phyloP scores from a whole-genome alignment of 306 rosid species.

The Cercis canadensis region DNA sequence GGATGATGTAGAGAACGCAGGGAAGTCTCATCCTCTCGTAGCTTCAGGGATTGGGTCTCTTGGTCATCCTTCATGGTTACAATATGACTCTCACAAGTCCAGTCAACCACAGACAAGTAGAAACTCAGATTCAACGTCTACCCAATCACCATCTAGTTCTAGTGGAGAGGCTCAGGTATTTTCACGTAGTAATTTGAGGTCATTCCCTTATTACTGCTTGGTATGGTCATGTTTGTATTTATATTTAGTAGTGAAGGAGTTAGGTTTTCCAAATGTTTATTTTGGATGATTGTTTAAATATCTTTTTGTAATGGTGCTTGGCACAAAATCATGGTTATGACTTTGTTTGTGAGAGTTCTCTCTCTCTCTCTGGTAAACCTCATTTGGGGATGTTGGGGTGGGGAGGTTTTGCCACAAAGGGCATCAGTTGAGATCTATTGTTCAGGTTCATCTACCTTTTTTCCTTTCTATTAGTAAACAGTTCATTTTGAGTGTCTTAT shows the following conservation, averaged over 20 bases:
- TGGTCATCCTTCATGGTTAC: conserved; percentile 49
- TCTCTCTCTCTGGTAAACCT: too few species aligned
- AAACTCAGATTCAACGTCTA: conserved; percentile 70
- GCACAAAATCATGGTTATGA: too few species aligned
- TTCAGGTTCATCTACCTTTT: conserved; percentile 30
- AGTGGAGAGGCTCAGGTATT: conserved; percentile 81
- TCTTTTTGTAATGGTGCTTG: too few species aligned
- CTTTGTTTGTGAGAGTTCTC: too few species aligned
- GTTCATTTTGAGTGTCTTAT: too few species aligned
- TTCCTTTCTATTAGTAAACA: too few species aligned
- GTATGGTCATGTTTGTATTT: too few species aligned
- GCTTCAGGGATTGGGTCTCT: conserved; percentile 44
- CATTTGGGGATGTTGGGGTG: too few species aligned
- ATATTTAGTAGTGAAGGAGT: too few species aligned
- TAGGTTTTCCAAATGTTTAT: too few species aligned
- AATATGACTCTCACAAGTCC: conserved; percentile 53
- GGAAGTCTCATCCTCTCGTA: conserved; percentile 41
- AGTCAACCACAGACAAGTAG: conserved; percentile 70
- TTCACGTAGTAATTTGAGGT: conserved; percentile 18
- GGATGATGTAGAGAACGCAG: conserved; percentile 45
- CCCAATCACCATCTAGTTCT: conserved; percentile 75
- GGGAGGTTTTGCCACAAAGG: too few species aligned
- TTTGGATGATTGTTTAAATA: too few species aligned
- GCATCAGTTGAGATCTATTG: not conserved
- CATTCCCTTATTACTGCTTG: conserved; percentile 26